phyloP scores from a whole-genome alignment of 495 filamentous ascomycete species.

The Immersiella caudata region DNA sequence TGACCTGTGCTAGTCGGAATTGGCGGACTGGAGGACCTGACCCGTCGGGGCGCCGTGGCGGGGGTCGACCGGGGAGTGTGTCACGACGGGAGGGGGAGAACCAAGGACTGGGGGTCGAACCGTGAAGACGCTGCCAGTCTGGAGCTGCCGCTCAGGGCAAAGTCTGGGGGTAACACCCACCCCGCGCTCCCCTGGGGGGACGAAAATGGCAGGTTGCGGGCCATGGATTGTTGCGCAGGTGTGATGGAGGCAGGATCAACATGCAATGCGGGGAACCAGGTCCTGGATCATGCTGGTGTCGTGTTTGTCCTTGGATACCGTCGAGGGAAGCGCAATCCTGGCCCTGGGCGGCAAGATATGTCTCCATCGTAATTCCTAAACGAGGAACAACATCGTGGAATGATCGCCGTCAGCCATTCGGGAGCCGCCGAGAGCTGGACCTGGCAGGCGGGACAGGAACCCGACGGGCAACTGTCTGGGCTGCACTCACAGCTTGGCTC shows the following conservation, averaged over 20 bases:
- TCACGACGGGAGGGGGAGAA: neutral
- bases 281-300: neutral
- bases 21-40: neutral
- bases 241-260: conserved; percentile 8
- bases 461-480: neutral
- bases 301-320: neutral
- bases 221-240: neutral
- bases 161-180: neutral
- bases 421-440: neutral
- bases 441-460: conserved; percentile 4
- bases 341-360: neutral
- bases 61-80: neutral
- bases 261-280: conserved; percentile 4
- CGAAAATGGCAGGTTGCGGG: neutral
- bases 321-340: neutral
- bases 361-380: conserved; percentile 7
- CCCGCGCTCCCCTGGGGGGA: neutral
- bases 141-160: neutral
- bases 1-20: neutral
- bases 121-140: neutral
- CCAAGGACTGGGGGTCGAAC: neutral
- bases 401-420: neutral
- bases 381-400: neutral
- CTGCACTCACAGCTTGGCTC: neutral
- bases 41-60: neutral